These are phyloP conservation scores for Hypoxylon sp. DNA, from an alignment of 2,329 filamentous ascomycete species.

Conservation along the genomic window DNA sequence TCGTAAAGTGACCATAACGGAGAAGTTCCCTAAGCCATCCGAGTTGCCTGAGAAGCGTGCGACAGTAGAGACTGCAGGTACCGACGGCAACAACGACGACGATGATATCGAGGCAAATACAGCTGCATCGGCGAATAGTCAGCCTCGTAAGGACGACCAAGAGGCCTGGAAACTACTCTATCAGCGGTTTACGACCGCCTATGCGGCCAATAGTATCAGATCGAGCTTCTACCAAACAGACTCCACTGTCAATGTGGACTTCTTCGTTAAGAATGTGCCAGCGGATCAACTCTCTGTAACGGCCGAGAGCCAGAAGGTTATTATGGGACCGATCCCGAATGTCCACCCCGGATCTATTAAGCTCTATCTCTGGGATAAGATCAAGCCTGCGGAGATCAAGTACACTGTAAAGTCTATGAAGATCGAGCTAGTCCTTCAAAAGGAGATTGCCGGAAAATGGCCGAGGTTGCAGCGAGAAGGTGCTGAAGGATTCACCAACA, in stretches of 20 bases:
- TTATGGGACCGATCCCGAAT: conserved; percentile 65
- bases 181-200: conserved; percentile 38
- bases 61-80: conserved; percentile 1
- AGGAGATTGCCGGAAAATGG: conserved; percentile 80
- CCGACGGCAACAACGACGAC: conserved; percentile 8
- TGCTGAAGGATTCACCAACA: conserved; percentile 55
- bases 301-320: conserved; percentile 49
- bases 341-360: conserved; percentile 66
- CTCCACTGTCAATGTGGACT: conserved; percentile 55
- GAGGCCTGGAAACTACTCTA: conserved; percentile 46
- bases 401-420: conserved; percentile 81
- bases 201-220: conserved; percentile 55
- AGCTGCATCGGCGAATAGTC: background rate
- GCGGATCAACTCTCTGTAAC: conserved; percentile 60
- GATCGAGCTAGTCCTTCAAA: conserved; percentile 81
- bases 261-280: conserved; percentile 61
- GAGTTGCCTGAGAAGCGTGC: conserved; percentile 41
- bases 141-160: background rate
- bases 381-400: conserved; percentile 74
- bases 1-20: conserved; percentile 62
- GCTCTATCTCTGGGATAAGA: conserved; percentile 74
- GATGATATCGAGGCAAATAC: conserved; percentile 2
- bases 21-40: conserved; percentile 53
- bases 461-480: conserved; percentile 63
- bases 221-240: conserved; percentile 61